Conservation (phyloP, 1,284 basidiomycete species). For the Chondrostereum purpureum region DNA sequence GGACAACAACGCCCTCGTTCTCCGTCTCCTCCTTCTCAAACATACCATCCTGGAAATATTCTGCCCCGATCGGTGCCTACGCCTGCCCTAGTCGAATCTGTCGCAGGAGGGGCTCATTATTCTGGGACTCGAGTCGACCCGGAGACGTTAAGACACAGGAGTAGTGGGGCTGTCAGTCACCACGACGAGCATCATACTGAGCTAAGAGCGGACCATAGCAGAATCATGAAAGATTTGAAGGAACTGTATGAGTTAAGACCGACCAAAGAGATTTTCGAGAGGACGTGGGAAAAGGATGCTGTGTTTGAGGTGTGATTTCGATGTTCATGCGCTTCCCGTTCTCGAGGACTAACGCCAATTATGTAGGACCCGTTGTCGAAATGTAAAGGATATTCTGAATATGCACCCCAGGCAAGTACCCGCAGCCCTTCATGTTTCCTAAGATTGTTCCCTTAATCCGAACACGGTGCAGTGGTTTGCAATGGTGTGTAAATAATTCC, state of each 20-base stretch:
- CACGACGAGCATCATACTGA: slow-evolving; percentile 23
- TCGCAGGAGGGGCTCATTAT: slow-evolving; percentile 54
- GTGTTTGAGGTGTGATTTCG: slow-evolving; percentile 53
- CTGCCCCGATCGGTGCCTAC: slow-evolving; percentile 37
- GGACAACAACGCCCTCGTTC: slow-evolving; percentile 15
- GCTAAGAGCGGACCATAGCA: slow-evolving; percentile 32
- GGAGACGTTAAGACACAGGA: slow-evolving; percentile 27
- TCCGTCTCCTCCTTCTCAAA: slow-evolving; percentile 34
- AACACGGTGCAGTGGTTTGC: slow-evolving; percentile 46
- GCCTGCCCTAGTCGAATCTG: slow-evolving; percentile 45
- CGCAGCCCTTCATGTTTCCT: too few relatives aligned
- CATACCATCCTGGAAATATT: slow-evolving; percentile 34
- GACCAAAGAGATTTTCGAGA: slow-evolving; percentile 46
- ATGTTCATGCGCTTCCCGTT: too few relatives aligned
- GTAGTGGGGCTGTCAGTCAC: slow-evolving; percentile 23
- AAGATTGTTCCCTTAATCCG: slow-evolving; percentile 6
- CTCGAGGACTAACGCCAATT: too few relatives aligned
- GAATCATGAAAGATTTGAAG: slow-evolving; percentile 45
- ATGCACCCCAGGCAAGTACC: slow-evolving; percentile 46
- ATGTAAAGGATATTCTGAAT: slow-evolving; percentile 46
- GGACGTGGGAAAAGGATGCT: slow-evolving; percentile 54
- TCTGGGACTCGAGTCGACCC: slow-evolving; percentile 37
- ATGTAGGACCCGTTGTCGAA: slow-evolving; percentile 43
- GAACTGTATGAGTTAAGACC: slow-evolving; percentile 57
- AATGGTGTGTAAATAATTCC: slow-evolving; percentile 47